Evolutionary conservation across 2,329 filamentous ascomycete species (phyloP).

Genomic region (Tolypocladium inflatum): DNA sequence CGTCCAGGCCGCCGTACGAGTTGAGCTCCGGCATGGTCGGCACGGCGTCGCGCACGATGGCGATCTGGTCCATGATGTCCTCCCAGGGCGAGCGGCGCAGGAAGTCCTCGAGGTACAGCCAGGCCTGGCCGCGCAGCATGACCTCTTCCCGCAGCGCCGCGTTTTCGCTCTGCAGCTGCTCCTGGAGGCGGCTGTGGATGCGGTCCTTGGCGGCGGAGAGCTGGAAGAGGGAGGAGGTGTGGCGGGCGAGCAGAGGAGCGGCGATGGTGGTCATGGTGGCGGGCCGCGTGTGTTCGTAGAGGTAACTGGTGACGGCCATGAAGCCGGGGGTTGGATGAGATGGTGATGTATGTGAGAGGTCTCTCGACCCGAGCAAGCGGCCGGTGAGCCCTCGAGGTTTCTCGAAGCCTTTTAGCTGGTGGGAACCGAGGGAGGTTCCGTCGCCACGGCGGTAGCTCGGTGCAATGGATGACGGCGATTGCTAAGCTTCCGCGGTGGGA

Average conservation of each 20-base stretch:
- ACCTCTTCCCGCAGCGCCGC: conserved; percentile 20
- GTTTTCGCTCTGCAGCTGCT: conserved; percentile 9
- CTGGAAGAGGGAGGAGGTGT: conserved; percentile 11
- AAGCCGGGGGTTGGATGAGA: neutral
- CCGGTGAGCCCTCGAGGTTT: neutral
- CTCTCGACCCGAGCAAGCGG: too few relatives aligned
- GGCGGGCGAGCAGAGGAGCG: neutral
- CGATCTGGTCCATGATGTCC: conserved; percentile 21
- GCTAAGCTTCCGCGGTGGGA: neutral
- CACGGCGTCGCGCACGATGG: conserved; percentile 21
- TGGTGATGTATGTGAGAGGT: neutral
- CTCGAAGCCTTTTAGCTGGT: too few relatives aligned
- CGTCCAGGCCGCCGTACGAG: conserved; percentile 20
- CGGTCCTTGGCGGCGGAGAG: conserved; percentile 8
- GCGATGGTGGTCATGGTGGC: neutral
- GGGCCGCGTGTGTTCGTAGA: neutral
- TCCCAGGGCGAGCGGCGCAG: conserved; percentile 17
- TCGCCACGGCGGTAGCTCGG: neutral
- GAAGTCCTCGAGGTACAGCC: conserved; percentile 21
- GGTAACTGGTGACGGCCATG: neutral
- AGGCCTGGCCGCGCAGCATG: conserved; percentile 18
- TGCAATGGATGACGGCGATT: neutral
- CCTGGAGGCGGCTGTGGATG: conserved; percentile 9
- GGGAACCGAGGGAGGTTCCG: too few relatives aligned
- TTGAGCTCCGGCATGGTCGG: conserved; percentile 24